Percentiles rank a stretch among this genome's conserved stretches.
phyloP scores from a whole-genome alignment of 2,329 filamentous ascomycete species.

The Monosporascus sp. region DNA sequence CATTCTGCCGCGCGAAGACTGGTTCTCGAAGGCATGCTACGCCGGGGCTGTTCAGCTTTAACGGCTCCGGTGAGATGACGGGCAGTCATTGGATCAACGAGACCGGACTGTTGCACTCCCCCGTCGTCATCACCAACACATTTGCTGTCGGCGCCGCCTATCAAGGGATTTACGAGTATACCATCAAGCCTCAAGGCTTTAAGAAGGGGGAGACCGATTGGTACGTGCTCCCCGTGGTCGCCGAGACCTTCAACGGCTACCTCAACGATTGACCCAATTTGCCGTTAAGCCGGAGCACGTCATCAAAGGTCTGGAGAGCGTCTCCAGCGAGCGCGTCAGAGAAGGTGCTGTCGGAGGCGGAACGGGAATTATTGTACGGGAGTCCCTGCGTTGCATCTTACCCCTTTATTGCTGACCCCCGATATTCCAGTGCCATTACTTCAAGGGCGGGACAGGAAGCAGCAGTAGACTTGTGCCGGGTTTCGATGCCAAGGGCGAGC shows the following conservation, averaged over 20 bases:
- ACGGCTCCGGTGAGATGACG: constrained; percentile 59
- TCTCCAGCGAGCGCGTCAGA: constrained; percentile 43
- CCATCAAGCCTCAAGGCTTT: constrained; percentile 39
- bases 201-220: constrained; percentile 41
- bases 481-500: constrained; percentile 27
- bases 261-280: constrained; percentile 53
- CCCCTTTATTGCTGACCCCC: not conserved
- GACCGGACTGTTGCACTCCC: constrained; percentile 53
- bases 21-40: constrained; percentile 40
- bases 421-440: constrained; percentile 57
- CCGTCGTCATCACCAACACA: constrained; percentile 56
- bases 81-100: constrained; percentile 58
- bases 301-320: constrained; percentile 46
- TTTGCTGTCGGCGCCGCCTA: constrained; percentile 54
- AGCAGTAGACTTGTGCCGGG: constrained; percentile 52
- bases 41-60: constrained; percentile 56
- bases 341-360: constrained; percentile 63
- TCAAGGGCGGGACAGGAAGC: constrained; percentile 63
- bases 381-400: not conserved
- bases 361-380: constrained; percentile 41
- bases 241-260: constrained; percentile 59
- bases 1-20: constrained; percentile 40
- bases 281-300: constrained; percentile 50
- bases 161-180: constrained; percentile 54
- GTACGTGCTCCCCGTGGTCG: constrained; percentile 54